Evolutionary conservation across 441 rosid genomes (phyloP).

Genomic region (Omphalea diandra): DNA sequence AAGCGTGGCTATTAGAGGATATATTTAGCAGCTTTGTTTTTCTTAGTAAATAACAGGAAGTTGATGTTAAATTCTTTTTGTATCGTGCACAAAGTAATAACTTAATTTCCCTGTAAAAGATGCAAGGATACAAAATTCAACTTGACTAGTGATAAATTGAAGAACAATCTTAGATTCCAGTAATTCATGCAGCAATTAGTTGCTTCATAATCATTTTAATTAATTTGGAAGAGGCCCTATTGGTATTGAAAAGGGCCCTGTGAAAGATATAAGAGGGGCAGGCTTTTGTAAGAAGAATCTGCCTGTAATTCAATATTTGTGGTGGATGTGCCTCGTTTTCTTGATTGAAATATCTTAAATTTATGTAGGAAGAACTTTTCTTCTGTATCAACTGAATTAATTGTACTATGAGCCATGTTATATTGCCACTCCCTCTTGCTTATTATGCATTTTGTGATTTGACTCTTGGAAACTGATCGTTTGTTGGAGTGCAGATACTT

Average conservation of each 20-base stretch:
- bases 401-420: neutral
- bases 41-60: neutral
- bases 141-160: neutral
- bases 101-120: neutral
- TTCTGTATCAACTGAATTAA: neutral
- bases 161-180: neutral
- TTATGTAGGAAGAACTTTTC: neutral
- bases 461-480: neutral
- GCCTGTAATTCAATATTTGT: neutral
- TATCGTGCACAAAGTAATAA: no score
- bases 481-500: conserved; percentile 55
- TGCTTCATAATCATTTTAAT: neutral
- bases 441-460: neutral
- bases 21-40: neutral
- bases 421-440: neutral
- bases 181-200: neutral
- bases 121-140: no score
- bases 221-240: neutral
- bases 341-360: neutral
- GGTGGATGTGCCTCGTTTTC: neutral
- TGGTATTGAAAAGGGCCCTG: neutral
- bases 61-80: neutral
- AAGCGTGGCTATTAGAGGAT: neutral
- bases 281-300: neutral
- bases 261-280: neutral